phyloP scores from a whole-genome alignment of 345 rosid genomes.

The thale cress (Arabidopsis thaliana) region TAIR10.1 NC_003071.7:14724001-14724500 shows the following conservation, averaged over 20 bases:
- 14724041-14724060: slow-evolving; percentile 64
- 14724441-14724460: not conserved
- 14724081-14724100: slow-evolving; percentile 57
- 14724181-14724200: slow-evolving; percentile 79
- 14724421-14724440: slow-evolving; percentile 1
- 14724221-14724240: slow-evolving; percentile 74
- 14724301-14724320: slow-evolving; percentile 86
- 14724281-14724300: slow-evolving; percentile 84
- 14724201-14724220: slow-evolving; percentile 80
- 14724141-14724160: slow-evolving; percentile 1
- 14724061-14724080: slow-evolving; percentile 54
- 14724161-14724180: not conserved
- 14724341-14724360: slow-evolving; percentile 70
- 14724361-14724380: slow-evolving; percentile 68
- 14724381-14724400: slow-evolving; percentile 88
- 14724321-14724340: slow-evolving; percentile 79
- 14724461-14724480: not conserved
- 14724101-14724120: slow-evolving; percentile 64
- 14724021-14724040: slow-evolving; percentile 61
- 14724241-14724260: slow-evolving; percentile 75
- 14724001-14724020: slow-evolving; percentile 62
- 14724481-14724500: not conserved
- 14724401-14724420: slow-evolving; percentile 47
- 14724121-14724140: slow-evolving; percentile 11
- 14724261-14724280: slow-evolving; percentile 68